Conservation (phyloP, 331 rosid genomes). For the Prunus yedoensis region DNA sequence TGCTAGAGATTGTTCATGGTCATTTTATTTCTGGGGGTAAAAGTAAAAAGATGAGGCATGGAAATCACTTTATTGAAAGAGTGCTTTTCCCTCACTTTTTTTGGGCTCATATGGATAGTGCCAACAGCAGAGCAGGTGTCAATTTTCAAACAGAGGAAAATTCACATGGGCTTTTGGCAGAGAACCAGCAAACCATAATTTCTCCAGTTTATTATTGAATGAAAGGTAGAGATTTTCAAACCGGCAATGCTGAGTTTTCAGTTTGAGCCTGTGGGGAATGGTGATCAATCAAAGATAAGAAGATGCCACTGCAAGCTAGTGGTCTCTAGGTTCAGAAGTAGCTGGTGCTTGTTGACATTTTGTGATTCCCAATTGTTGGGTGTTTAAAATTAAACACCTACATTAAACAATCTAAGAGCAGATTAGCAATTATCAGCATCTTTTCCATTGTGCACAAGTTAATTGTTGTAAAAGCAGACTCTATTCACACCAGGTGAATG, state of each 20-base stretch:
- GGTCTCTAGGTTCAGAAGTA: too few relatives aligned
- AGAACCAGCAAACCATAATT: background rate
- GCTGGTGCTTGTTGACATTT: too few relatives aligned
- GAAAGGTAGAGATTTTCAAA: background rate
- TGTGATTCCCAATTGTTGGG: too few relatives aligned
- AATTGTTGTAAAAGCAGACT: too few relatives aligned
- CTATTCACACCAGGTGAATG: background rate
- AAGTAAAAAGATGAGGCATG: background rate
- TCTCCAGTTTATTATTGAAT: conserved; percentile 3
- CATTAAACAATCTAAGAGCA: background rate
- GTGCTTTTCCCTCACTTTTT: background rate
- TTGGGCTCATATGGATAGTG: background rate
- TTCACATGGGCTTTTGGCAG: conserved; percentile 18
- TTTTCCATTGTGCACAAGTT: too few relatives aligned
- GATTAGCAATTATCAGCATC: background rate
- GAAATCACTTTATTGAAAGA: background rate
- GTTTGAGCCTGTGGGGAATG: background rate
- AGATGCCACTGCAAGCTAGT: background rate
- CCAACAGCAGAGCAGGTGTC: background rate
- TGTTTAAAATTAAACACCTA: background rate
- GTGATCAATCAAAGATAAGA: background rate
- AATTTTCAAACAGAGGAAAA: background rate
- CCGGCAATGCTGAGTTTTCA: background rate
- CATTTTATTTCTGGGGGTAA: background rate
- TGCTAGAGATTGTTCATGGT: background rate